Evolutionary conservation across 73 alveolate genomes (phyloP).

Genomic region (Urostyla sp.): DNA sequence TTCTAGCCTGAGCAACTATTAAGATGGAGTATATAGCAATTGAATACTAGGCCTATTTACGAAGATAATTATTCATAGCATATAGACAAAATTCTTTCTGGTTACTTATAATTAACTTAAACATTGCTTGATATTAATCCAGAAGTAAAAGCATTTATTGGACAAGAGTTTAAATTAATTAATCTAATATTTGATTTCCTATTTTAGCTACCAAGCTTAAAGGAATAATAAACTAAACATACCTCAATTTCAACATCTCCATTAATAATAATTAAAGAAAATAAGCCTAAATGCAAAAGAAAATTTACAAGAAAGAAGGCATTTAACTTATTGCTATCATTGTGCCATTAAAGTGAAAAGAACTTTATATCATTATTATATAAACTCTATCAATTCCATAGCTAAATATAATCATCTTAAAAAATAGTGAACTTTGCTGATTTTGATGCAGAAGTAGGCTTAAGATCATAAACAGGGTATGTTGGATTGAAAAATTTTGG

Average conservation of each 20-base stretch:
- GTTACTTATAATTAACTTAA: conserved; percentile 59
- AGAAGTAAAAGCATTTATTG: conserved; percentile 40
- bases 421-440: conserved; percentile 32
- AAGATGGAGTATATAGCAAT: conserved; percentile 37
- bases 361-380: conserved; percentile 29
- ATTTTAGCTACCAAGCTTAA: conserved; percentile 53
- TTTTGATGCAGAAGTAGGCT: conserved; percentile 57
- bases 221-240: conserved; percentile 46
- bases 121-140: conserved; percentile 59
- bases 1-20: conserved; percentile 56
- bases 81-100: conserved; percentile 73
- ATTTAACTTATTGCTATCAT: conserved; percentile 56
- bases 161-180: conserved; percentile 42
- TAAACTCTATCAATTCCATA: conserved; percentile 53
- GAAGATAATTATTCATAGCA: conserved; percentile 63
- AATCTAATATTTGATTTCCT: conserved; percentile 57
- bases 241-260: not conserved
- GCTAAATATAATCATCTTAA: conserved; percentile 14
- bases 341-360: conserved; percentile 64
- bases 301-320: conserved; percentile 77
- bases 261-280: not conserved
- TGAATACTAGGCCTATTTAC: conserved; percentile 54
- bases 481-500: conserved; percentile 95
- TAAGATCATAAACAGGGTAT: conserved; percentile 80
- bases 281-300: conserved; percentile 70